Conservation (phyloP, 768 basidiomycete genomes). For the Leccinum arenicola region DNA sequence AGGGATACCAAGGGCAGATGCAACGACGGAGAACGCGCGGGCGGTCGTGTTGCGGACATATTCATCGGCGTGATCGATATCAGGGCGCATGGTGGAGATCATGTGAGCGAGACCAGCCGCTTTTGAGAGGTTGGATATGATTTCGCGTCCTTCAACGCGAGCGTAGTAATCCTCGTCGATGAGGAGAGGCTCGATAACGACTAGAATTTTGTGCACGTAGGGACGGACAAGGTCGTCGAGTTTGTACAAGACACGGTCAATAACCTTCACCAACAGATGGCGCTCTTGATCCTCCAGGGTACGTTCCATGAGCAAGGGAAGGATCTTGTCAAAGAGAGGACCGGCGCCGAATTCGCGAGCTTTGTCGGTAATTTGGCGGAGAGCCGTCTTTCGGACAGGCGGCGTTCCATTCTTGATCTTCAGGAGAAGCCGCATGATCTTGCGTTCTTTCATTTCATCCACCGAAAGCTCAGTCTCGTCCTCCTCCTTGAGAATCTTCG, state of each 20-base stretch:
- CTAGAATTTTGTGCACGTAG: constrained; percentile 98
- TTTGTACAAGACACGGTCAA: constrained; percentile 98
- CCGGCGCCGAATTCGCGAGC: constrained; percentile 98
- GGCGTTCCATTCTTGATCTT: constrained; percentile 99
- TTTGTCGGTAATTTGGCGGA: constrained; percentile 98
- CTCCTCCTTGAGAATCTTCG: constrained; percentile 93
- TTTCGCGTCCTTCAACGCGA: constrained; percentile 97
- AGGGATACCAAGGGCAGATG: constrained; percentile 97
- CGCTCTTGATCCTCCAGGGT: constrained; percentile 98
- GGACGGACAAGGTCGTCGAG: constrained; percentile 98
- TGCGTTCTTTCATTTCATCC: constrained; percentile 99
- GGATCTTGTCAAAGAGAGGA: constrained; percentile 96
- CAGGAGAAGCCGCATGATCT: constrained; percentile 95
- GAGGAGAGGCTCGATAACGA: constrained; percentile 97
- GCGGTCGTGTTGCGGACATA: constrained; percentile 99
- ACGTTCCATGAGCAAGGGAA: constrained; percentile 96
- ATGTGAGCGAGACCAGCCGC: constrained; percentile 99
- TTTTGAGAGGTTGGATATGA: constrained; percentile 97
- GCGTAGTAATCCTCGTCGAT: constrained; percentile 98
- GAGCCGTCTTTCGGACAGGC: constrained; percentile 95
- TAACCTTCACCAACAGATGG: constrained; percentile 97
- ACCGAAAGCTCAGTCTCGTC: constrained; percentile 91
- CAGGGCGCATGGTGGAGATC: constrained; percentile 99
- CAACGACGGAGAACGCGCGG: constrained; percentile 97
- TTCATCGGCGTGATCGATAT: constrained; percentile 99